phyloP scores from a whole-genome alignment of 257 asterid species.

The Solanum sejunctum region DNA sequence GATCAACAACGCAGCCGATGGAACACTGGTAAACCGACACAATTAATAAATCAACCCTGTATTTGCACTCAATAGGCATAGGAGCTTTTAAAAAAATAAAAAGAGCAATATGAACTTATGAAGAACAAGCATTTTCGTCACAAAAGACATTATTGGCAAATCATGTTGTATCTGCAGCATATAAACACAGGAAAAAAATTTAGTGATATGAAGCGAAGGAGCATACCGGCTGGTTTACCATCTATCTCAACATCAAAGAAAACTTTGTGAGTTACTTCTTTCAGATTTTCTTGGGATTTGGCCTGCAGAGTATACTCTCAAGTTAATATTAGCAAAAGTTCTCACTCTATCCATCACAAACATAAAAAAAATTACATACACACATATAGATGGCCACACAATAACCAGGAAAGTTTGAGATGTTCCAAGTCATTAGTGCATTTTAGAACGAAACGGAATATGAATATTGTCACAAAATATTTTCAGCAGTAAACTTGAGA shows the following conservation, averaged over 20 bases:
- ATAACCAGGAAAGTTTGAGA: not conserved
- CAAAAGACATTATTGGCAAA: not conserved
- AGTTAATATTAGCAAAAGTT: not conserved
- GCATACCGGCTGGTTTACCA: constrained; percentile 73
- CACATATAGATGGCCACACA: not conserved
- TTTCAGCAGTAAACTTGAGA: not conserved
- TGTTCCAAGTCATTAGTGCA: not conserved
- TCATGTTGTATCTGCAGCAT: not conserved
- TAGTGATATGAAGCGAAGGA: not conserved
- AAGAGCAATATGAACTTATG: not conserved
- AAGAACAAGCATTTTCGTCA: not conserved
- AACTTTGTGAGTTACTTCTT: constrained; percentile 69
- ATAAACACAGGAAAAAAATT: not conserved
- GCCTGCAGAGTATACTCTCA: constrained; percentile 38
- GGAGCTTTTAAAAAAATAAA: not conserved
- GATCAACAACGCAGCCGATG: not conserved
- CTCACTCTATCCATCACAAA: not conserved
- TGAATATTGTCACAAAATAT: not conserved
- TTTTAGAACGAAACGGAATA: not conserved
- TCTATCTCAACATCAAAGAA: constrained; percentile 79
- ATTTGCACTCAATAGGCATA: not conserved
- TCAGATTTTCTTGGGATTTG: constrained; percentile 50
- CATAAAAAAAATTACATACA: not conserved
- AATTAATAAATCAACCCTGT: not conserved
- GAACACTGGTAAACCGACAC: not conserved